Evolutionary conservation across 441 rosid species (phyloP), one percentile per base, ranked within the genome.

Genomic region (Capsella rubella): DNA sequence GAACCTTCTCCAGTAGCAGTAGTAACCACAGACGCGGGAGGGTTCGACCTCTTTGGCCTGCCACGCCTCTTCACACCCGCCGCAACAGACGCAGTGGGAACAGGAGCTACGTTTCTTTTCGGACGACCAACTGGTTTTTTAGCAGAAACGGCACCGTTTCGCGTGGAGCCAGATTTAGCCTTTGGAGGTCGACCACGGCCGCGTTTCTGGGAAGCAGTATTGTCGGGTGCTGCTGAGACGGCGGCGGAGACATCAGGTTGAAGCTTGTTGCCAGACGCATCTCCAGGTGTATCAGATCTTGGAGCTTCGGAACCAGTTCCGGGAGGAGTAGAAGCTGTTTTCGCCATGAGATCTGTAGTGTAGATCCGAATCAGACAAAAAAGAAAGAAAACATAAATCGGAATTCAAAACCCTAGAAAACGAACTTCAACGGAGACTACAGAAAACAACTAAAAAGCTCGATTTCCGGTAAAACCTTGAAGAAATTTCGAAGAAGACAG

Each of bases 131-230:
- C 5, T 75, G 77, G 16, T 70, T 73, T 78, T 14, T 3, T 4
- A 51, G 64, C 67, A 49, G 75, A 29, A 71, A 57, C 72, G 76
- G 16, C 64, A 3, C 5, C 77, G 51, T 56, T 34, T 6, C 4
- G 25, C 3, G 34, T 13, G 0, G 77, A 52, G 45, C 29, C 69
- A 12, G 81, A 46, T 72, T 86, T 87, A 63, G 85, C 21, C 82
- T 87, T 90, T 1, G 91, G 78, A 0, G 94, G 94, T 67, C 94
- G 81, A 10, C 94, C 94, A 0, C 94, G 97, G 70, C 91, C 87
- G 4, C 97, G 78, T 74, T 85, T 87, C 45, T 66, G 62, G 58
- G 81, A 82, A 67, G 51, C n/a, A 34, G 82, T n/a, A 8, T 59
- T 40, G 14, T 62, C 45, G 14, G 14, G 74, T 39, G 16, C 25